phyloP scores from a whole-genome alignment of 495 filamentous ascomycete genomes.

The Articulospora tetracladia region DNA sequence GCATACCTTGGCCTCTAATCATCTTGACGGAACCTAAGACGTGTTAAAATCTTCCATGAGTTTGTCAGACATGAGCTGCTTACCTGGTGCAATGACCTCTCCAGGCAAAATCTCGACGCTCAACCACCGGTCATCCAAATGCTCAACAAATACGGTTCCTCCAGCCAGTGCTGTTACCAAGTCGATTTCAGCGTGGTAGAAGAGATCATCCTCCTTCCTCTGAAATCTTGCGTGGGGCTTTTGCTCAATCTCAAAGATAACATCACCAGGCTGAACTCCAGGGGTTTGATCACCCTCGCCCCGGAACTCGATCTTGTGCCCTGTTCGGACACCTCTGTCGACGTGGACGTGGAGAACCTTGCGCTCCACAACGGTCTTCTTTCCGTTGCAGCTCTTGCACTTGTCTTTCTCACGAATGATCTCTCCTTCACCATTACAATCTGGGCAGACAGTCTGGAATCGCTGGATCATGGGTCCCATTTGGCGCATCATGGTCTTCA shows the following conservation, averaged over 20 bases:
- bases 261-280: conserved; percentile 87
- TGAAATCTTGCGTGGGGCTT: conserved; percentile 95
- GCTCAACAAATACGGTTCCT: conserved; percentile 85
- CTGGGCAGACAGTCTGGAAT: conserved; percentile 98
- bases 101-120: conserved; percentile 85
- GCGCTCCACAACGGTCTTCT: conserved; percentile 96
- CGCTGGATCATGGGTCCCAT: conserved; percentile 99
- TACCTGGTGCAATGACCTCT: conserved; percentile 92
- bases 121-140: conserved; percentile 96
- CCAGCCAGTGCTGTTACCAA: conserved; percentile 93
- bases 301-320: conserved; percentile 92
- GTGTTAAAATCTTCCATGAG: conserved; percentile 1
- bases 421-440: conserved; percentile 96
- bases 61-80: conserved; percentile 29
- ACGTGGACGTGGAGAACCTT: conserved; percentile 99
- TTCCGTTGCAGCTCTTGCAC: conserved; percentile 91
- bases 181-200: conserved; percentile 94
- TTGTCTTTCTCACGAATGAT: conserved; percentile 92
- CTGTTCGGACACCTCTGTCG: conserved; percentile 87
- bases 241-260: conserved; percentile 96
- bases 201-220: conserved; percentile 92
- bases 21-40: conserved; percentile 80
- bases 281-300: conserved; percentile 97
- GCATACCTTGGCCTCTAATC: conserved; percentile 97
- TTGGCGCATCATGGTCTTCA: conserved; percentile 99